Evolutionary conservation across 805 yeast genomes (phyloP), one percentile per base, ranked within the genome.

Genomic region (Barnettozyma populi): DNA sequence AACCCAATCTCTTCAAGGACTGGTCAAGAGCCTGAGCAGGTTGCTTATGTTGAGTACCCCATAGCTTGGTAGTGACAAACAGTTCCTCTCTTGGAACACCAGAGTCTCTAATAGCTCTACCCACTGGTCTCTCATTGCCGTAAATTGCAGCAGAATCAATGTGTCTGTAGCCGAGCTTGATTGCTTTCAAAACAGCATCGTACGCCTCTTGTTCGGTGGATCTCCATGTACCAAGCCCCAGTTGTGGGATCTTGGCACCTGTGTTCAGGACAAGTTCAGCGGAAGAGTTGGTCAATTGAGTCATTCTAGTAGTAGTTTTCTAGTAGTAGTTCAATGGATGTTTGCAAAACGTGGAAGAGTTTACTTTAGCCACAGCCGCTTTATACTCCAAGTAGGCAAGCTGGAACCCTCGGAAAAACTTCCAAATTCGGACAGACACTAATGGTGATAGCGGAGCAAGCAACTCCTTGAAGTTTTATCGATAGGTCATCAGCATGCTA

Each of bases 41-140:
- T 39, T 66, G 60, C 55, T 73, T 72, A 9, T 55, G 59, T 51
- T 55, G 60, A 13, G 78, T 68, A 50, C 73, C 69, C 82, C 84
- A 78, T 51, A 86, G 69, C 62, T 86, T 86, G 49, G 92, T 85
- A 55, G 90, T 84, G 55, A 86, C 69, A 56, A 82, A 86, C 24
- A 86, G 59, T 42, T 84, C 82, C 25, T 74, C 74, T 62, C 94
- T 75, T 50, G 81, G 79, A 29, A 84, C 69, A 13, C 84, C 85
- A 40, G 82, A 77, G 36, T 63, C 59, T 31, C 66, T 67, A 50
- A 81, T 70, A 23, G 80, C 88, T 41, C 68, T 68, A 16, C 78
- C 79, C n/a, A 74, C 75, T 56, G 76, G 81, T 16, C 57, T 60
- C 58, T 82, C 82, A 61, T 82, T 84, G 5, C 64, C 58, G 67